Base-by-base conservation (phyloP, 257 asterid species). In the Apocynum venetum region DNA sequence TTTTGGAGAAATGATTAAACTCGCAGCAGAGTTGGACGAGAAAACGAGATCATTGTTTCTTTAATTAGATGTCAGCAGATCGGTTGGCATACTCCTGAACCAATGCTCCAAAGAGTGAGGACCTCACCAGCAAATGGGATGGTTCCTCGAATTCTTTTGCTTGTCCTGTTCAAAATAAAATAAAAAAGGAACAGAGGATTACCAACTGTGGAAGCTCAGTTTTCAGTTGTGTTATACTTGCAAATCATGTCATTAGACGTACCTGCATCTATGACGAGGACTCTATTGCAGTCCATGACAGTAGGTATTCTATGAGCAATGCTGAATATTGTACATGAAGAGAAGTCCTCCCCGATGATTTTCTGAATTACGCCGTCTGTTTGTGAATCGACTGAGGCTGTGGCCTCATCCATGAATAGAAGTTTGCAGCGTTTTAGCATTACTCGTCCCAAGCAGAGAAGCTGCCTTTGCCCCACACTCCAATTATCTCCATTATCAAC, bases 381-480 rank as follows among this genome's bases (percentile, higher is more conserved):
- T 57, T 84, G 89, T 6, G 99, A 96, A 88, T 96, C 99, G 20
- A 96, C 97, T 25, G 97, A 93, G 0, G 99, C 99, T 0, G 98
- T 96, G n/a, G 99, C 97, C 82, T 96, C 99, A 67, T 96, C 99
- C 98, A 96, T 87, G 74, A 96, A 93, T 71, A 96, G 77, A 75
- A 96, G 91, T 14, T 89, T 81, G 89, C 99, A 88, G 72, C 86
- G 88, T 78, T 91, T 93, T 14, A 96, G 89, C 99, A 96, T 96
- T 81, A 96, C 99, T 73, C 99, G 79, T 72, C 99, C 98, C 73
- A 96, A 78, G 83, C 99, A 96, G 19, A 96, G 87, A 72, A 96
- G 96, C 80, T 96, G 99, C 82, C 99, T 87, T 80, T 96, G 99
- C 68, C 99, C 99, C 4, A 96, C 98, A 48, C 99, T 96, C 99